A percentile compares a stretch with the other conserved stretches of the same genome.
phyloP scores from a whole-genome alignment of 768 basidiomycete genomes.

The Russula sp. region DNA sequence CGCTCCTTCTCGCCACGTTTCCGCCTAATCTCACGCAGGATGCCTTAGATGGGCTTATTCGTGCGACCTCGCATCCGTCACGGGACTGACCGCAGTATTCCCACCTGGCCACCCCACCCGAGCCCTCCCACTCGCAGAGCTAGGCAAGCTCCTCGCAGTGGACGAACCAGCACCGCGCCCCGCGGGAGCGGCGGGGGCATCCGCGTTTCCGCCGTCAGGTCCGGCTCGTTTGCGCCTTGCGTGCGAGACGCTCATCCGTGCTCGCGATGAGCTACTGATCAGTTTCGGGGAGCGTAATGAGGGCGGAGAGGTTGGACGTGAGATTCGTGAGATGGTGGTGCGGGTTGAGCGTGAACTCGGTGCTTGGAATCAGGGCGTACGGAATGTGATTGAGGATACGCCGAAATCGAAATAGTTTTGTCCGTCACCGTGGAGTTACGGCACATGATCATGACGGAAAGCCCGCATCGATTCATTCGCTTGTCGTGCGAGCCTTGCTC shows the following conservation, averaged over 20 bases:
- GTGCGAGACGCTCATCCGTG: slow-evolving; percentile 58
- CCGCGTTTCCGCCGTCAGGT: slow-evolving; percentile 64
- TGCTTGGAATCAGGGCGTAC: slow-evolving; percentile 63
- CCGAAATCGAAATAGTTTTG: too few species aligned
- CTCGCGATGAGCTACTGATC: slow-evolving; percentile 56
- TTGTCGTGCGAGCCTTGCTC: neutral
- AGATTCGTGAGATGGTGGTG: slow-evolving; percentile 57
- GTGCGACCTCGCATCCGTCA: slow-evolving; percentile 52
- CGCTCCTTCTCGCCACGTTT: slow-evolving; percentile 58
- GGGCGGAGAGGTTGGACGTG: slow-evolving; percentile 68
- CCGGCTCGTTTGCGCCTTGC: slow-evolving; percentile 60
- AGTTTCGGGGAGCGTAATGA: slow-evolving; percentile 70
- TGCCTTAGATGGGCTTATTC: slow-evolving; percentile 59
- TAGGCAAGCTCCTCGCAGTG: slow-evolving; percentile 77
- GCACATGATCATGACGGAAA: slow-evolving; percentile 1
- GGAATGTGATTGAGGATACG: slow-evolving; percentile 51
- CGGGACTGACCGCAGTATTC: slow-evolving; percentile 55
- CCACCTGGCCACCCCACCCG: slow-evolving; percentile 71
- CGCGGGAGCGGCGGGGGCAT: slow-evolving; percentile 16
- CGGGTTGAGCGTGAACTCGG: slow-evolving; percentile 69
- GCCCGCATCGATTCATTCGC: too few species aligned
- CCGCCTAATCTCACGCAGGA: slow-evolving; percentile 45
- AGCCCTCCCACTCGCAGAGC: slow-evolving; percentile 70
- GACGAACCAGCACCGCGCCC: slow-evolving; percentile 59
- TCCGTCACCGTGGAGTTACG: neutral